phyloP scores from a whole-genome alignment of 108 stramenopile genomes.

The Nitzschia sp. region DNA sequence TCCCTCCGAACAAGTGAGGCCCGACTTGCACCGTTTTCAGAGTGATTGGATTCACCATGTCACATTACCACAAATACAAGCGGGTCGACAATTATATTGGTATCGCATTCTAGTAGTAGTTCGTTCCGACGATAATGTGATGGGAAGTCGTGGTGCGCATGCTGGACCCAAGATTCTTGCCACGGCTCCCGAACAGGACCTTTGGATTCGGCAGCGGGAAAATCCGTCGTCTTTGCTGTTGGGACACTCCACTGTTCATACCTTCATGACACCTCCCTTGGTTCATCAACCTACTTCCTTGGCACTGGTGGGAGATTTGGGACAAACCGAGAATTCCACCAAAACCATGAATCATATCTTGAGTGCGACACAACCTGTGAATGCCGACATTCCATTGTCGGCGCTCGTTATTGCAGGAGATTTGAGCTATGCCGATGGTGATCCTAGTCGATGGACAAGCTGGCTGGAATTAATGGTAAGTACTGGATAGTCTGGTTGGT shows the following conservation, averaged over 20 bases:
- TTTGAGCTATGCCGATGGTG: slow-evolving; percentile 74
- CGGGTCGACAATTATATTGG: slow-evolving; percentile 38
- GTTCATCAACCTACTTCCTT: slow-evolving; percentile 39
- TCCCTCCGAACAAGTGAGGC: slow-evolving; percentile 9
- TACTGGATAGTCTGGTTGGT: not conserved
- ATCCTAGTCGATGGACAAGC: slow-evolving; percentile 73
- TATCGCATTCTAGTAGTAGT: slow-evolving; percentile 50
- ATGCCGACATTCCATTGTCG: slow-evolving; percentile 17
- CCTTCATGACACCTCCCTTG: slow-evolving; percentile 44
- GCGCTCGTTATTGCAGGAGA: slow-evolving; percentile 66
- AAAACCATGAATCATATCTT: slow-evolving; percentile 50
- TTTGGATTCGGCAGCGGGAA: not conserved
- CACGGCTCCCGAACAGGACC: not conserved
- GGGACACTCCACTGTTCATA: not conserved
- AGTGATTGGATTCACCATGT: slow-evolving; percentile 57
- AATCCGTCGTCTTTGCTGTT: not conserved
- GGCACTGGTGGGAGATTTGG: slow-evolving; percentile 52
- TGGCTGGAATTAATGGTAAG: slow-evolving; percentile 65
- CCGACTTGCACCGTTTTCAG: slow-evolving; percentile 16
- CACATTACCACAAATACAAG: slow-evolving; percentile 33
- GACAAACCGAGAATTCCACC: slow-evolving; percentile 50
- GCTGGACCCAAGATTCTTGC: too few relatives aligned
- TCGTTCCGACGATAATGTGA: not conserved
- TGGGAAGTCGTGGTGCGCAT: not conserved
- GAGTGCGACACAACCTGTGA: not conserved